Base-by-base conservation (phyloP, 257 asterid species). In the Fraxinus pennsylvanica region DNA sequence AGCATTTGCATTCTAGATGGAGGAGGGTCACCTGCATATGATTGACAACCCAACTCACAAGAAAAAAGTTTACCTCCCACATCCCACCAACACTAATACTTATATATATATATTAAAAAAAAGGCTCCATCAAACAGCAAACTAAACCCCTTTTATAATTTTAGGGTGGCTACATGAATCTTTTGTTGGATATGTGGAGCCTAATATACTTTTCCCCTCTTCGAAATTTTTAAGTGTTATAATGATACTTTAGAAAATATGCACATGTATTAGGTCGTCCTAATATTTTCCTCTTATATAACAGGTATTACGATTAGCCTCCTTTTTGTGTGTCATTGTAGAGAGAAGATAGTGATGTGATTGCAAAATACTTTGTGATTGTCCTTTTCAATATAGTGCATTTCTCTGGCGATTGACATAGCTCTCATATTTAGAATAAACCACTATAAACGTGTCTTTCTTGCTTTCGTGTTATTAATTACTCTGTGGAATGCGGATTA, bases 41-140 rank as follows among this genome's bases (percentile, higher is more conserved):
- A 61, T 61, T 61, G 68, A 61, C 68, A 61, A 61, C 68, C 68
- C 68, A 61, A 61, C 68, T 61, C 68, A 61, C 32, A 61, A 8
- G 14, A 41, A 30, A 61, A 61, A 61, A 61, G 32, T 21, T 21
- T 8, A 61, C 15, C 15, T 9, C 32, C 30, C 68, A 7, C 68
- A 59, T 59, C 68, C 33, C 68, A 61, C 68, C 32, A 22, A 10
- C 69, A 63, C 69, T 9, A 59, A 59, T 59, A n/a, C n/a, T n/a
- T n/a, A n/a, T n/a, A n/a, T n/a, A 54, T 1, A 54, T 30, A 30
- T 30, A 54, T 3, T 54, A 54, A 19, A 27, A 61, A 2, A 61
- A 61, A 8, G 15, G 25, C 8, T 61, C 25, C 14, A 61, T 22
- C 30, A 8, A 39, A 69, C 35, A 76, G 68, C 32, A 61, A 63